Conservation (phyloP, 2,329 filamentous ascomycete genomes). For the Arthrocladium fulminans region DNA sequence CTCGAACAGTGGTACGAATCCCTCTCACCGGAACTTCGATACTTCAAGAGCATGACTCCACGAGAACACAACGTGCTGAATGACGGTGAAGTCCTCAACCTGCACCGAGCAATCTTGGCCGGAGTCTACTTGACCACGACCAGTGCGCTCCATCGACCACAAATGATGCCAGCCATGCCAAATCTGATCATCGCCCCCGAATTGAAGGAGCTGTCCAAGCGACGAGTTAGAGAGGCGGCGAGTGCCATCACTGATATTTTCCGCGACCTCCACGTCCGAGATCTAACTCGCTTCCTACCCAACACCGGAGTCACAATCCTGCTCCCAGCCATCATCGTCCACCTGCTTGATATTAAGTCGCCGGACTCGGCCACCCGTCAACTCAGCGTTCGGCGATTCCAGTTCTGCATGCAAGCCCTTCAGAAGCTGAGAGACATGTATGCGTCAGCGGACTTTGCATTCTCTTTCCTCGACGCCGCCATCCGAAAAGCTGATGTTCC, state of each 20-base stretch:
- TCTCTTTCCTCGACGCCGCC: constrained; percentile 84
- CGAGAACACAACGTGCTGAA: constrained; percentile 50
- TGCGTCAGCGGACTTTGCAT: constrained; percentile 90
- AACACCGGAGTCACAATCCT: constrained; percentile 88
- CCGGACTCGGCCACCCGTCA: constrained; percentile 62
- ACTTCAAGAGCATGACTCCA: constrained; percentile 43
- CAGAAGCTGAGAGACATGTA: constrained; percentile 81
- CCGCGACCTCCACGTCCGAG: constrained; percentile 61
- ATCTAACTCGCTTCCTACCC: constrained; percentile 70
- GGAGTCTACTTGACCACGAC: constrained; percentile 91
- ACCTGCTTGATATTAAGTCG: constrained; percentile 85
- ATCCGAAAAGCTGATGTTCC: constrained; percentile 77
- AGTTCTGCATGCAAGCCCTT: constrained; percentile 87
- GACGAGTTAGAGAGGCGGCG: constrained; percentile 74
- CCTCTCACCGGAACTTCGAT: constrained; percentile 63
- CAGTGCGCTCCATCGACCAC: constrained; percentile 81
- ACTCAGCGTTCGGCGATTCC: constrained; percentile 69
- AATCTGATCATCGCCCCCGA: constrained; percentile 50
- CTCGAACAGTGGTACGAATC: constrained; percentile 67
- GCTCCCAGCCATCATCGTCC: constrained; percentile 86
- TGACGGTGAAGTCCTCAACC: constrained; percentile 44
- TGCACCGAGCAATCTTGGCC: constrained; percentile 79
- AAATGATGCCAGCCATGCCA: constrained; percentile 70
- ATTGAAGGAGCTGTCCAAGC: constrained; percentile 71
- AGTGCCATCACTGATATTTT: constrained; percentile 79